Conservation (phyloP, 139 green algal species). For the Auxenochlorella pyrenoidosa region DNA sequence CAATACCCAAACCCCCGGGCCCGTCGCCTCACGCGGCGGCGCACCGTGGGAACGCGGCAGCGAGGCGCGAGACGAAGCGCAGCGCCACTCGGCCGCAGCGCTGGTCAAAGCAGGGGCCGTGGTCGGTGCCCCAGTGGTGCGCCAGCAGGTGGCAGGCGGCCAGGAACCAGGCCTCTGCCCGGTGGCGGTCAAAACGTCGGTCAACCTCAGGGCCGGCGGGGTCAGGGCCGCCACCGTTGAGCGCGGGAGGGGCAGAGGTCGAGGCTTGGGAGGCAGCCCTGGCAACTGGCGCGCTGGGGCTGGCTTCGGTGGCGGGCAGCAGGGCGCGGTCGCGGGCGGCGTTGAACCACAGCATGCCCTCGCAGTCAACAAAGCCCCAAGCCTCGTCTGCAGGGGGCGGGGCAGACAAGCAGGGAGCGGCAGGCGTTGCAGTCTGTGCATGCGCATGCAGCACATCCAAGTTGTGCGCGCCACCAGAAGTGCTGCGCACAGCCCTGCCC, state of each 20-base stretch:
- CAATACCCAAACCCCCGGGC: too few relatives aligned
- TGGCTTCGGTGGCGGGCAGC: neutral
- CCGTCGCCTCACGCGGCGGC: neutral
- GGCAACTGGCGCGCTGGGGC: neutral
- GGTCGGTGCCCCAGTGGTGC: neutral
- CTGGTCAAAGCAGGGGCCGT: neutral
- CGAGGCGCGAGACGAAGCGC: neutral
- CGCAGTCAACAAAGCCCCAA: neutral
- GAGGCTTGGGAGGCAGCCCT: neutral
- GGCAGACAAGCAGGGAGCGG: too few relatives aligned
- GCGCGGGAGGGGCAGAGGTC: neutral
- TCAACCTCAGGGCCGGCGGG: neutral
- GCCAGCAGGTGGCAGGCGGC: constrained; percentile 10
- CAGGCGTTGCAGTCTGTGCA: too few relatives aligned
- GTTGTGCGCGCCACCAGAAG: neutral
- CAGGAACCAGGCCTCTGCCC: neutral
- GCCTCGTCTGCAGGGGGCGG: neutral
- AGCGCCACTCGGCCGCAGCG: neutral
- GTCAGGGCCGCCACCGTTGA: too few relatives aligned
- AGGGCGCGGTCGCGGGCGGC: neutral
- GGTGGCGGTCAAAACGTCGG: neutral
- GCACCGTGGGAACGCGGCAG: too few relatives aligned
- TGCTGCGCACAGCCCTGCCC: too few relatives aligned
- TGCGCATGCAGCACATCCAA: too few relatives aligned
- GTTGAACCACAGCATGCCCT: neutral